phyloP scores from a whole-genome alignment of 148 eudicot species.

The Vaccinium macrocarpon region DNA sequence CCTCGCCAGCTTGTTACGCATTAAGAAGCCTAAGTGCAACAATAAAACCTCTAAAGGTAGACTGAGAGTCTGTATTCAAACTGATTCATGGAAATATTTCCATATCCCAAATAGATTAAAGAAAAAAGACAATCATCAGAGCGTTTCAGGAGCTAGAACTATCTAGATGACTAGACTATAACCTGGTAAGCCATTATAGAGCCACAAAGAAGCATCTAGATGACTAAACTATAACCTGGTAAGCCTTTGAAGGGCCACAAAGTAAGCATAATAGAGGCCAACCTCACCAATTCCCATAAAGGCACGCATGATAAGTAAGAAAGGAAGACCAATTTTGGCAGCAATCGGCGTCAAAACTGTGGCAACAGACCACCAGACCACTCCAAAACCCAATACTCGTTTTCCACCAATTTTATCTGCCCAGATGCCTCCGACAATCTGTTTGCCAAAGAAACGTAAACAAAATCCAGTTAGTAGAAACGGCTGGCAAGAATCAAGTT shows the following conservation, averaged over 20 bases:
- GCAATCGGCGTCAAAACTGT: constrained; percentile 94
- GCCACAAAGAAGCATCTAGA: constrained; percentile 1
- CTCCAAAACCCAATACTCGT: constrained; percentile 91
- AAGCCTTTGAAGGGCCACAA: neutral
- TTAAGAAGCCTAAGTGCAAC: neutral
- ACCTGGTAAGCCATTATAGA: neutral
- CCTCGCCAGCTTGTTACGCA: neutral
- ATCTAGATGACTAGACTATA: constrained; percentile 3
- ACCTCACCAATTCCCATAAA: constrained; percentile 99
- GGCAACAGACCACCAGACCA: constrained; percentile 96
- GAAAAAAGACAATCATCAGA: neutral
- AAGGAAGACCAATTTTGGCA: constrained; percentile 82
- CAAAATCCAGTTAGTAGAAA: constrained; percentile 14
- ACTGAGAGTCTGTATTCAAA: neutral
- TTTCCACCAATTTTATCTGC: constrained; percentile 97
- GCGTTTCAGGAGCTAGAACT: neutral
- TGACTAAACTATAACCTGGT: neutral
- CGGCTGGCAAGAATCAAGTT: neutral
- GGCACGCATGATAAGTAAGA: constrained; percentile 83
- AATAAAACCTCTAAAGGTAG: neutral
- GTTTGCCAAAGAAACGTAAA: constrained; percentile 23
- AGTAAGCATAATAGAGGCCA: constrained; percentile 23
- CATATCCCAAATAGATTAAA: neutral
- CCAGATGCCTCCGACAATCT: constrained; percentile 98
- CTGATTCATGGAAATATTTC: neutral